Evolutionary conservation across 2,329 filamentous ascomycete genomes (phyloP), one percentile per base, ranked within the genome.

Genomic region (Fusarium subtropicale): DNA sequence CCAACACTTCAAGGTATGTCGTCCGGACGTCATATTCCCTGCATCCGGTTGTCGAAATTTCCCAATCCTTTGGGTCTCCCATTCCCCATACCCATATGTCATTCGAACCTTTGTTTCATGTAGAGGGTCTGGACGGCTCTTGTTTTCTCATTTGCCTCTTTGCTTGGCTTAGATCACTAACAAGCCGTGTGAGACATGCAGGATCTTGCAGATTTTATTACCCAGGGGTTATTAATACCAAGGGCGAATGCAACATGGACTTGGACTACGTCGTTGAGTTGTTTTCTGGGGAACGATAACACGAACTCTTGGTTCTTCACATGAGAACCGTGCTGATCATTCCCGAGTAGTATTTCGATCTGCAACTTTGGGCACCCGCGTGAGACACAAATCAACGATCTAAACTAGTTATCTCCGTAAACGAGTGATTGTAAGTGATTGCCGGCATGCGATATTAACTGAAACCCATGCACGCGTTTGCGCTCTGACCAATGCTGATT

Each of bases 91-190:
- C 18, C 22, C 26, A 33, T 34, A 64, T 59, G 34, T 22, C 31
- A 54, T 31, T 16, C 45, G 24, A 34, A 58, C 34, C 44, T 45
- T 44, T 58, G 61, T 64, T 64, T 64, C 60, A 50, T 39, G 30
- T 60, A 24, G 26, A 38, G 36, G 39, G 36, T 24, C 33, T 44
- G 38, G 47, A 42, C 24, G 36, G 47, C 39, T 39, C 44, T 64
- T 39, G 48, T 39, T 38, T 51, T 38, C 48, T 28, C 34, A 26
- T 34, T 45, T 65, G 38, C 41, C 34, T 60, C 42, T 34, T 34
- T 47, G 44, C 61, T 66, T 65, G 42, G 61, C 54, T 55, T 60
- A 24, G 31, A 53, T 54, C 55, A 55, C 24, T 30, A 56, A 28
- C 31, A 45, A 39, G 56, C 60, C 36, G 42, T 16, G 22, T 51